Evolutionary conservation across 176 grass and related monocot species (phyloP).

Genomic region (Phoenix dactylifera): DNA sequence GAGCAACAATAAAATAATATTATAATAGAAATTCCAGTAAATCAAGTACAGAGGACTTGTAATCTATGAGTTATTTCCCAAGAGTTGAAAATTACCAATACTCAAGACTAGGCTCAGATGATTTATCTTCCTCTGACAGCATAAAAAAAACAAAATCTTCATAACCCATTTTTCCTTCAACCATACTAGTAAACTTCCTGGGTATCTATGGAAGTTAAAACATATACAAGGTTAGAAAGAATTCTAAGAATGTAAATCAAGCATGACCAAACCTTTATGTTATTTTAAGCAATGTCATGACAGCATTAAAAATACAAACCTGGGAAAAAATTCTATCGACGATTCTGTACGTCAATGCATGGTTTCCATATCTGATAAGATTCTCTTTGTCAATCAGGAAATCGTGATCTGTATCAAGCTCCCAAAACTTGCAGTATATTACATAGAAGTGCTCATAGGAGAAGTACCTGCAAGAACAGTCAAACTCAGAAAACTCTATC

Average conservation of each 20-base stretch:
- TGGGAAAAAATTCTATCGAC: conserved; percentile 97
- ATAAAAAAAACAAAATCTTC: conserved; percentile 99
- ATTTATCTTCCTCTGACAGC: conserved; percentile 97
- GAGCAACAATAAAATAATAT: no score
- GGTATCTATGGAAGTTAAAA: conserved; percentile 46
- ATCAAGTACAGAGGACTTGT: no score
- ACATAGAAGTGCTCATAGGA: conserved; percentile 99
- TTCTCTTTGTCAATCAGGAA: conserved; percentile 99
- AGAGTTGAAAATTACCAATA: conserved; percentile 59
- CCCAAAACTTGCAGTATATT: conserved; percentile 99
- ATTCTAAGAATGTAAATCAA: no score
- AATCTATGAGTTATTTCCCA: no score
- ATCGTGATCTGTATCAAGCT: conserved; percentile 97
- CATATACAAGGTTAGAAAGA: conserved; percentile 4
- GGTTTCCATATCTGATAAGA: conserved; percentile 96
- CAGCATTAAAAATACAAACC: conserved; percentile 34
- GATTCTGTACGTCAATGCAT: conserved; percentile 98
- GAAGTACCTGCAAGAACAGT: conserved; percentile 65
- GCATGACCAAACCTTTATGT: no score
- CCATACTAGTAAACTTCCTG: conserved; percentile 88
- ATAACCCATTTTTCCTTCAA: conserved; percentile 95
- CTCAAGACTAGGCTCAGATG: conserved; percentile 92
- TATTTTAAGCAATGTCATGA: not conserved
- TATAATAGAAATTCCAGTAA: no score
- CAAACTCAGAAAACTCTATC: not conserved